phyloP scores from a whole-genome alignment of 2,329 filamentous ascomycete genomes.

The Trichoderma endophyticum region DNA sequence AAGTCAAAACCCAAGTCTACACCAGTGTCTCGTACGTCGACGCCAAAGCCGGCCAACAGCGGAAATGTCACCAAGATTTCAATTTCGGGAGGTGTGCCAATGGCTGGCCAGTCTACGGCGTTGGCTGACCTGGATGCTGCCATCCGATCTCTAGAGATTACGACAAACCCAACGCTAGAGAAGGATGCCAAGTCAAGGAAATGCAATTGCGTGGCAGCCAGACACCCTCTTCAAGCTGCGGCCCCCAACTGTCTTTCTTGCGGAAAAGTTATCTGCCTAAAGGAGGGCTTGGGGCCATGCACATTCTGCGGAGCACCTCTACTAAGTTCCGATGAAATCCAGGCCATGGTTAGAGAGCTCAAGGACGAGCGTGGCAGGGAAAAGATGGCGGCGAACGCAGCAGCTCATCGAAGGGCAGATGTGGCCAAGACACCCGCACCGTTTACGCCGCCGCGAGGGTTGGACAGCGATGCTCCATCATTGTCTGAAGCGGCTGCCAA shows the following conservation, averaged over 20 bases:
- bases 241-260: constrained; percentile 91
- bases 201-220: constrained; percentile 84
- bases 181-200: constrained; percentile 52
- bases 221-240: constrained; percentile 84
- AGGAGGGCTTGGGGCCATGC: constrained; percentile 90
- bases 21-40: constrained; percentile 50
- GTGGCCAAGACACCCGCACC: constrained; percentile 59
- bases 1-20: constrained; percentile 56
- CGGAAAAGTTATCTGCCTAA: constrained; percentile 92
- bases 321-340: constrained; percentile 68
- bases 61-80: constrained; percentile 61
- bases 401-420: constrained; percentile 63
- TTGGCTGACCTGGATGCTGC: constrained; percentile 72
- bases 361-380: constrained; percentile 83
- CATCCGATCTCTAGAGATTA: constrained; percentile 85
- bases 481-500: constrained; percentile 60
- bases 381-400: constrained; percentile 78
- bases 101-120: constrained; percentile 76
- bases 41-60: constrained; percentile 47
- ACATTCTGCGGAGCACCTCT: constrained; percentile 81
- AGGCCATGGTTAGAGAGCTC: constrained; percentile 80
- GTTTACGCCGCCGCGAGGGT: constrained; percentile 50
- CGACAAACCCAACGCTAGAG: constrained; percentile 74
- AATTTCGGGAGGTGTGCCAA: constrained; percentile 73
- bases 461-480: constrained; percentile 31